Evolutionary conservation across 1,284 basidiomycete genomes (phyloP).

Genomic region (Anthracocystis setariae): DNA sequence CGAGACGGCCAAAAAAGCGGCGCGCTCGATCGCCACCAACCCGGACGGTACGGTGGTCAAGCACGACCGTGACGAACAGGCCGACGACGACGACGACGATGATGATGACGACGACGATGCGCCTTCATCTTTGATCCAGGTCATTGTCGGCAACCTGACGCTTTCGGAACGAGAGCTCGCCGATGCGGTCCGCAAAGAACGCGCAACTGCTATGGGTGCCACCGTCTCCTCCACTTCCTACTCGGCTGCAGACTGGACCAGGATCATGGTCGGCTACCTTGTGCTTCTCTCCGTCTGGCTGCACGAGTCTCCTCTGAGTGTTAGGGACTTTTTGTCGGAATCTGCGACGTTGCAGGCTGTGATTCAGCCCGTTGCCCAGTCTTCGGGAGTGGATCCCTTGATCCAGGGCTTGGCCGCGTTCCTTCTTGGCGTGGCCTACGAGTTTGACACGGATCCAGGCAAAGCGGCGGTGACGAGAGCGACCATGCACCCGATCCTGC

Average conservation of each 20-base stretch:
- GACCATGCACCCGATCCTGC: slow-evolving; percentile 76
- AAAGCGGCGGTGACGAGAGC: slow-evolving; percentile 51
- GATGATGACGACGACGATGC: slow-evolving; percentile 70
- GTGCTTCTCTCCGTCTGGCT: slow-evolving; percentile 87
- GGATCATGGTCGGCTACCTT: slow-evolving; percentile 86
- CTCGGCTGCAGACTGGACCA: slow-evolving; percentile 75
- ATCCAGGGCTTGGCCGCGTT: slow-evolving; percentile 92
- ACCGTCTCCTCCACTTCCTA: slow-evolving; percentile 24
- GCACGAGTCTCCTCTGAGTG: slow-evolving; percentile 91
- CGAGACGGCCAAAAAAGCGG: slow-evolving; percentile 72
- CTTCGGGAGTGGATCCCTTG: slow-evolving; percentile 82
- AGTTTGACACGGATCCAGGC: slow-evolving; percentile 58
- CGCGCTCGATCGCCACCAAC: slow-evolving; percentile 70
- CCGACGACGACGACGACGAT: slow-evolving; percentile 41
- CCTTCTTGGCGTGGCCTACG: slow-evolving; percentile 88
- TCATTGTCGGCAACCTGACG: slow-evolving; percentile 74
- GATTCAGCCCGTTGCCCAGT: slow-evolving; percentile 92
- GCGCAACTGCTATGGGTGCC: slow-evolving; percentile 44
- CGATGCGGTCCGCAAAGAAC: slow-evolving; percentile 61
- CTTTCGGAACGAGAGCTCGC: slow-evolving; percentile 73
- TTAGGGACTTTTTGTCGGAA: slow-evolving; percentile 86
- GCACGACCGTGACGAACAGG: slow-evolving; percentile 13
- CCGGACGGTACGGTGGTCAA: slow-evolving; percentile 52
- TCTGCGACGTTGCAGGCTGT: slow-evolving; percentile 81
- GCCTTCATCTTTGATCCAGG: slow-evolving; percentile 70